Percentiles rank a stretch among this genome's conserved stretches.
phyloP scores from a whole-genome alignment of 805 yeast species.

The Nakazawaea anatomiae region DNA sequence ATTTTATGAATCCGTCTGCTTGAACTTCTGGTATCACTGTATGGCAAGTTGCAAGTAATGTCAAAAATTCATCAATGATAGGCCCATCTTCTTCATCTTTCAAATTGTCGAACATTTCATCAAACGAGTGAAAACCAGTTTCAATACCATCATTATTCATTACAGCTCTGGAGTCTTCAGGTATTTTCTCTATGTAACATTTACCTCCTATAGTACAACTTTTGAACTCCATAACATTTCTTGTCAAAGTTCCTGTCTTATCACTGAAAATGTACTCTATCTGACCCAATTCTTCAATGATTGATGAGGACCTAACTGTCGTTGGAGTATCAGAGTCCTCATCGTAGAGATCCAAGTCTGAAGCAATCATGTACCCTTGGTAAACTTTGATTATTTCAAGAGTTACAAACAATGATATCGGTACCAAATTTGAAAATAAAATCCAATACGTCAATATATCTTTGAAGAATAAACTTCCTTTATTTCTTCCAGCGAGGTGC shows the following conservation, averaged over 20 bases:
- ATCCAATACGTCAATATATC: constrained; percentile 95
- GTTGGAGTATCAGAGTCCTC: constrained; percentile 89
- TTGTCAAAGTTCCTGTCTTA: constrained; percentile 93
- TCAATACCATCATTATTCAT: constrained; percentile 70
- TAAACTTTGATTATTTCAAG: constrained; percentile 93
- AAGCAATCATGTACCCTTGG: constrained; percentile 89
- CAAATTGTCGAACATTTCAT: constrained; percentile 45
- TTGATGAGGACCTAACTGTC: constrained; percentile 88
- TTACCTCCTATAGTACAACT: constrained; percentile 90
- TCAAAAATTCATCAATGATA: constrained; percentile 69
- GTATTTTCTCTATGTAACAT: constrained; percentile 81
- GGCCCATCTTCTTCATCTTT: constrained; percentile 31
- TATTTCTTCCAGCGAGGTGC: constrained; percentile 60
- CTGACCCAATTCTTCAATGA: constrained; percentile 97
- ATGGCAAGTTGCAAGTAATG: constrained; percentile 86
- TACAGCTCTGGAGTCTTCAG: constrained; percentile 80
- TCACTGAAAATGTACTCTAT: constrained; percentile 95
- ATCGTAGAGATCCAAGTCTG: constrained; percentile 90
- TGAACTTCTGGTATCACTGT: constrained; percentile 92
- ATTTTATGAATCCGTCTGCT: constrained; percentile 63
- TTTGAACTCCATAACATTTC: constrained; percentile 95
- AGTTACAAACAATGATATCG: constrained; percentile 92
- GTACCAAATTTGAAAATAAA: constrained; percentile 93
- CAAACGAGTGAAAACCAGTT: constrained; percentile 71
- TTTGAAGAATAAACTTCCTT: constrained; percentile 68